Percentiles rank a stretch among this genome's conserved stretches.
Evolutionary conservation across 805 yeast genomes (phyloP).

Genomic region (Maudiozyma barnettii): DNA sequence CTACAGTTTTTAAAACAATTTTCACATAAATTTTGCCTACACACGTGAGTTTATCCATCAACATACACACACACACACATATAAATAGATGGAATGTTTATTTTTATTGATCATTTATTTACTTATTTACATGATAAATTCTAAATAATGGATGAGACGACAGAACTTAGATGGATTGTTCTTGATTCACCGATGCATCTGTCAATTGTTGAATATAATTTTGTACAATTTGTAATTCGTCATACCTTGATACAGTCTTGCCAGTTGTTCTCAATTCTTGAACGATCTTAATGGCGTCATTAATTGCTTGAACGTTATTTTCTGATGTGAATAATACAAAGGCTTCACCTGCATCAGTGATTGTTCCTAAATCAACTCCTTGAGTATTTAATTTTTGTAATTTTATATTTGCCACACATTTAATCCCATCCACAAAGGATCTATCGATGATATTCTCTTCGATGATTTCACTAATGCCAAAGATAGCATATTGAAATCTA

Average conservation of each 20-base stretch:
- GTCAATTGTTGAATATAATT: conserved; percentile 24
- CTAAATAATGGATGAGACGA: too few relatives aligned
- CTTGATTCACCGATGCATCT: conserved; percentile 7
- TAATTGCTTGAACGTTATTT: conserved; percentile 32
- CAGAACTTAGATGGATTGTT: neutral
- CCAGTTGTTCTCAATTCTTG: conserved; percentile 38
- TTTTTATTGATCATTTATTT: neutral
- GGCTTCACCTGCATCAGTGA: conserved; percentile 34
- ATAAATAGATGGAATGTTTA: neutral
- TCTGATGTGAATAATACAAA: conserved; percentile 40
- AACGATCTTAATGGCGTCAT: conserved; percentile 35
- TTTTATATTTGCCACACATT: conserved; percentile 61
- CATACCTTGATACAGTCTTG: conserved; percentile 24
- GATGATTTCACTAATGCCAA: conserved; percentile 67
- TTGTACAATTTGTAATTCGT: conserved; percentile 30
- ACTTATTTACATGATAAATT: neutral
- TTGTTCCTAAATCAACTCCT: neutral
- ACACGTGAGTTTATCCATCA: too few relatives aligned
- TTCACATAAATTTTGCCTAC: too few relatives aligned
- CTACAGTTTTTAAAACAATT: neutral
- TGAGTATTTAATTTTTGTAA: conserved; percentile 38
- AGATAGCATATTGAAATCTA: conserved; percentile 72
- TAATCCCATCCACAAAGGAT: conserved; percentile 56
- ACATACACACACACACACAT: too few relatives aligned
- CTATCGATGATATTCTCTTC: conserved; percentile 51